Conservation (phyloP, 106 monocot genomes). For the Chionographis japonica region DNA sequence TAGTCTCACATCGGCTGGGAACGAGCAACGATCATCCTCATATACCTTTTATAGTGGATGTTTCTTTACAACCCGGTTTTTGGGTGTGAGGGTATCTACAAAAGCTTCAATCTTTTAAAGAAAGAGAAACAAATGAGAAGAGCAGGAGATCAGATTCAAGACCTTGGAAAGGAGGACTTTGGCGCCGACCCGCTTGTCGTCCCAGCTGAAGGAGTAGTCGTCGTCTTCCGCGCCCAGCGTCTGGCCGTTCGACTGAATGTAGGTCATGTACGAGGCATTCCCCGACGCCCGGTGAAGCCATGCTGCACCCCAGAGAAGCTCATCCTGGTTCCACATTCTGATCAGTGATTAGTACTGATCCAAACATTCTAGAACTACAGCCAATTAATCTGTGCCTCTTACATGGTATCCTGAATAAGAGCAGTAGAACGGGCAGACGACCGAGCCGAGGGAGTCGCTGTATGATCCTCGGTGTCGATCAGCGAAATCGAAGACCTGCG, state of each 20-base stretch:
- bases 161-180: slow-evolving; percentile 74
- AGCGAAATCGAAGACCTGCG: slow-evolving; percentile 80
- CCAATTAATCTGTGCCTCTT: slow-evolving; percentile 4
- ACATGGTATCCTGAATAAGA: slow-evolving; percentile 85
- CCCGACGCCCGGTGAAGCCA: slow-evolving; percentile 64
- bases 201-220: slow-evolving; percentile 79
- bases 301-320: slow-evolving; percentile 81
- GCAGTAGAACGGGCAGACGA: slow-evolving; percentile 82
- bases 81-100: too few relatives aligned
- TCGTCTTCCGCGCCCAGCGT: slow-evolving; percentile 57
- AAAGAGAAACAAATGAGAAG: neutral
- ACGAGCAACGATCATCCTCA: too few relatives aligned
- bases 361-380: too few relatives aligned
- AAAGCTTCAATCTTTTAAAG: too few relatives aligned
- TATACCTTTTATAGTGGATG: too few relatives aligned
- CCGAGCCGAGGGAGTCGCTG: slow-evolving; percentile 69
- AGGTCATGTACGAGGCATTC: slow-evolving; percentile 43
- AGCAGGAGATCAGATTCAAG: neutral
- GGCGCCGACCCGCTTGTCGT: slow-evolving; percentile 65
- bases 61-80: too few relatives aligned
- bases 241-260: slow-evolving; percentile 64
- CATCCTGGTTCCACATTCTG: slow-evolving; percentile 34
- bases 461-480: slow-evolving; percentile 54
- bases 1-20: too few relatives aligned
- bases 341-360: neutral